Conservation (phyloP, 257 asterid species). For the Lycium ferocissimum region DNA sequence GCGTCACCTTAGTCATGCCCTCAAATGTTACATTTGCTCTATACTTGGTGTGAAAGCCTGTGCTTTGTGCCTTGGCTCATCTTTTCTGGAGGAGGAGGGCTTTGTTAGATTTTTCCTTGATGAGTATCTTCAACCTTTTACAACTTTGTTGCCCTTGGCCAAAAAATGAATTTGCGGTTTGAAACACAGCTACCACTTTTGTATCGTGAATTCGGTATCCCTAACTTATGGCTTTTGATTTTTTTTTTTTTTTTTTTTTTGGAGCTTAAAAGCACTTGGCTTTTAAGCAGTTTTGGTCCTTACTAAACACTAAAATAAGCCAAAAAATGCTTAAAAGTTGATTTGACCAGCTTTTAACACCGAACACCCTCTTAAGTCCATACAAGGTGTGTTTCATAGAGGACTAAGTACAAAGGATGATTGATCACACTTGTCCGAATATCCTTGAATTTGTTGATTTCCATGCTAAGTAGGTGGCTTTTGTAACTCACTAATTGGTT, state of each 20-base stretch:
- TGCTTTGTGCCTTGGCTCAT: not conserved
- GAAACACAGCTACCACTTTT: not conserved
- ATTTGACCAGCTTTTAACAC: not conserved
- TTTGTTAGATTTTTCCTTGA: not conserved
- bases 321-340: not conserved
- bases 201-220: not conserved
- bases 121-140: not conserved
- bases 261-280: not conserved
- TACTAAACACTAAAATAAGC: not conserved
- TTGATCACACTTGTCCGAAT: not conserved
- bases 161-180: not conserved
- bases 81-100: not conserved
- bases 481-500: not conserved
- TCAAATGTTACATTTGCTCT: not conserved
- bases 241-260: not conserved
- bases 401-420: not conserved
- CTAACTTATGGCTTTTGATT: not conserved
- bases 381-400: not conserved
- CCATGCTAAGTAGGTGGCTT: slow-evolving; percentile 12
- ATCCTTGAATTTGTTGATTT: slow-evolving; percentile 16
- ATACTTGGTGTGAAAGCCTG: not conserved
- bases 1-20: not conserved
- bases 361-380: not conserved
- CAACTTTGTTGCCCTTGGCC: slow-evolving; percentile 21
- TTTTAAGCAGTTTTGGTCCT: not conserved